phyloP scores from a whole-genome alignment of 140 eudicot species.

The Oenanthe javanica region DNA sequence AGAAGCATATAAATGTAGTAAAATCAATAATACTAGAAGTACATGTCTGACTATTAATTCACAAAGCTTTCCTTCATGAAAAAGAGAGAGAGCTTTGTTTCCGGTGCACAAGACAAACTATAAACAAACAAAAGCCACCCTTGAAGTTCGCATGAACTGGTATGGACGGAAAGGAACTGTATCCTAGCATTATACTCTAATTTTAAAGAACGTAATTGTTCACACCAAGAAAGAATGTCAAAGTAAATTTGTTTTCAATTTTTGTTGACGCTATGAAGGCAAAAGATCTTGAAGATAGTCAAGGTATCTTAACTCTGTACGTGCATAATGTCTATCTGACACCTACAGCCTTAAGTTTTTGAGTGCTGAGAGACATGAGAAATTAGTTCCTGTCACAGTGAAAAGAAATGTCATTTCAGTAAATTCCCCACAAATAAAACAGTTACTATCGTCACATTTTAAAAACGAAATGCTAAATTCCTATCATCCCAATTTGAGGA shows the following conservation, averaged over 20 bases:
- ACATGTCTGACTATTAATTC: background rate
- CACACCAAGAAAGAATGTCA: conserved; percentile 5
- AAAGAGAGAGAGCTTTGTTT: conserved; percentile 5
- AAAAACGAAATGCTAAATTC: background rate
- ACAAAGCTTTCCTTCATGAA: conserved; percentile 2
- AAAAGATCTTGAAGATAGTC: conserved; percentile 2
- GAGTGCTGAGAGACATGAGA: conserved; percentile 20
- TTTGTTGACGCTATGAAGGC: background rate
- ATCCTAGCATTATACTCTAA: background rate
- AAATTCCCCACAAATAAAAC: background rate
- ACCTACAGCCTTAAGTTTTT: conserved; percentile 11
- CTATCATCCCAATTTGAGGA: background rate
- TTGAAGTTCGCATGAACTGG: background rate
- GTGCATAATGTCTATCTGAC: background rate
- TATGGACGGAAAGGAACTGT: background rate
- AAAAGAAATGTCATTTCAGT: background rate
- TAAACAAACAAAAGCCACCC: background rate
- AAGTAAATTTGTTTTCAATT: background rate
- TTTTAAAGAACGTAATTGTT: background rate
- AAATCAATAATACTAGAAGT: background rate
- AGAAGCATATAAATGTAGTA: background rate
- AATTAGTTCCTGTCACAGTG: conserved; percentile 25
- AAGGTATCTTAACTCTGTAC: background rate
- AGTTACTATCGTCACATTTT: background rate
- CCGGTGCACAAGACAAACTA: background rate